Base-by-base conservation (phyloP, 768 basidiomycete genomes). In the Pleurotus citrinopileatus region DNA sequence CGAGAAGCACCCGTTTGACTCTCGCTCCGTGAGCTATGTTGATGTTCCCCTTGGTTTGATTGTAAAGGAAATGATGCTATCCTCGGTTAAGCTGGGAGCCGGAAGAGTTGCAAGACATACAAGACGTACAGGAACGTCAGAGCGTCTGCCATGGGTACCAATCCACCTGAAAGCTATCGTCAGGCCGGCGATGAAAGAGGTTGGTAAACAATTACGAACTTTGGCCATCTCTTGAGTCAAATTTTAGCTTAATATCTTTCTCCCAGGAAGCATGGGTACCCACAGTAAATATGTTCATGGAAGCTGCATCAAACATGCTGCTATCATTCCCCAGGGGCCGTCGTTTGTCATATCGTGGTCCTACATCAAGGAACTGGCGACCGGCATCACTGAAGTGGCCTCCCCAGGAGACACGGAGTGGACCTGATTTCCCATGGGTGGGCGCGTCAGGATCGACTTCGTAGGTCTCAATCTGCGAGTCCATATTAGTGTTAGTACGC, bases 341-440 rank as follows among this genome's bases (percentile, higher is more conserved):
- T 1, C 45, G 45, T 5, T 65, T 60, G 60, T 79, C 78, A 19
- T 73, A 76, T 36, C 54, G 43, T 10, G 52, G 56, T 0, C 63
- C 76, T n/a, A 72, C 67, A 1, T 67, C 58, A 17, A 80, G 60
- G 55, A 74, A 76, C 34, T 79, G 65, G 22, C 65, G 54, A 10
- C 67, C 71, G 13, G 73, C 50, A 29, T 70, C 62, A 4, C 70
- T 69, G 52, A 63, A 68, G 7, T 47, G 47, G 2, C 70, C 70
- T 23, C 72, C 71, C 32, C 63, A 65, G 1, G 73, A 73, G 7
- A 75, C 69, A 53, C 70, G 70, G 6, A 75, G 57, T 4, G 75
- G 75, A 1, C 75, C 68, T 10, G 63, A 61, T 37, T 64, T 62
- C 3, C 75, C 75, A 40, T 77, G 75, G 2, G 67, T 70, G 4